Evolutionary conservation across 176 grass and related monocot species (phyloP), one percentile per base, ranked within the genome.

Genomic region (Ananas comosus): DNA sequence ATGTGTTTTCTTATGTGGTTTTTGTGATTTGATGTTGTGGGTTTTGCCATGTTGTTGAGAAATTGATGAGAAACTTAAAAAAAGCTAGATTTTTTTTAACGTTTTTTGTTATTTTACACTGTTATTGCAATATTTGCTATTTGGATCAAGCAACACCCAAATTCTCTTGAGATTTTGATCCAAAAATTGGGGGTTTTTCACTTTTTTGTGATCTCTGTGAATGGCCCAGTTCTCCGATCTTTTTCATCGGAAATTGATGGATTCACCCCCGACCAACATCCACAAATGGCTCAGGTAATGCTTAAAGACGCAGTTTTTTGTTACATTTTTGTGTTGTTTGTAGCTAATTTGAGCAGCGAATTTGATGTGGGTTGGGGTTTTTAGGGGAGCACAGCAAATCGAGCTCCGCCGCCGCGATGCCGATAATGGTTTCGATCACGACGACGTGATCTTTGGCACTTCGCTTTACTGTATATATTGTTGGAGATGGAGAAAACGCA

Each of bases 401-500:
- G 4, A 47, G 71, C 51, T 76, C 79, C n/a, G 65, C 59, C 11
- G n/a, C n/a, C n/a, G 80, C 80, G 24, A 91, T 87, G 88, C 5
- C 66, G 1, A 96, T 89, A 33, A 89, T 96, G 85, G 79, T 91
- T 14, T 83, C 88, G 24, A 78, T 96, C 25, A 82, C 16, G 88
- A 66, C 63, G 81, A 87, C 4, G 86, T 96, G 73, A 83, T 91
- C 50, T 4, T 79, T 54, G 80, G 88, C 85, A 83, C 75, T 4
- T 63, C 75, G 13, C 23, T 78, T 67, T 96, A 96, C 79, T 96
- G 88, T 64, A 29, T 91, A 0, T 96, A 96, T 80, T 96, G 92
- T 81, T 96, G 92, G 92, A 91, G 83, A 51, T 96, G 92, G 92
- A 88, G 92, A 70, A 96, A 84, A 65, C 81, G 92, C 86, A 96